Percentiles rank a stretch among this genome's conserved stretches.
Conservation (phyloP, 228 moss, liverwort and hornwort species). For the Sphagnum magellanicum region DNA sequence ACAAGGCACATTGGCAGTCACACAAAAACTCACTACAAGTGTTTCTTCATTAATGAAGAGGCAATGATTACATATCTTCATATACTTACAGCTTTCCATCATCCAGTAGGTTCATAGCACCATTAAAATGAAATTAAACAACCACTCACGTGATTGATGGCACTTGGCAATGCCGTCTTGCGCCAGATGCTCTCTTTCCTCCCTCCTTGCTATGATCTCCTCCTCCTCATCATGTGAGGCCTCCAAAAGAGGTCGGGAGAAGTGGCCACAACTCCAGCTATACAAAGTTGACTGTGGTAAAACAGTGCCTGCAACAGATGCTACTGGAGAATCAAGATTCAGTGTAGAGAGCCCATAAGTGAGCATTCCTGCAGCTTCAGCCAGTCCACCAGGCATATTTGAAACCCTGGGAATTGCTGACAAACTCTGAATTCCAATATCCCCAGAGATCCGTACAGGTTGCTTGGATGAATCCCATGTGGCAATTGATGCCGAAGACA, state of each 20-base stretch:
- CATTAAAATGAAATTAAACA: not conserved
- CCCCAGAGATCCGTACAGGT: constrained; percentile 69
- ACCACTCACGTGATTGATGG: constrained; percentile 83
- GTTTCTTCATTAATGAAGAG: too few relatives aligned
- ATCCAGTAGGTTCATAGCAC: too few relatives aligned
- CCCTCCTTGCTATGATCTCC: constrained; percentile 64
- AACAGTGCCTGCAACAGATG: constrained; percentile 30
- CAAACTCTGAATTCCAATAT: constrained; percentile 61
- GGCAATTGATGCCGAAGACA: constrained; percentile 49
- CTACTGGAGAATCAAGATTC: constrained; percentile 16
- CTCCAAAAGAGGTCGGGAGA: constrained; percentile 81
- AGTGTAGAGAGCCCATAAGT: constrained; percentile 44
- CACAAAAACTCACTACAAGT: too few relatives aligned
- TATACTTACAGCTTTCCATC: too few relatives aligned
- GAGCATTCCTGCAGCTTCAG: constrained; percentile 49
- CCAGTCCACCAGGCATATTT: constrained; percentile 43
- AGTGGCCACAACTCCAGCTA: constrained; percentile 88
- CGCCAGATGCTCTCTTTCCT: constrained; percentile 72
- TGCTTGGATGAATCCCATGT: constrained; percentile 53
- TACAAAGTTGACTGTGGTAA: constrained; percentile 78
- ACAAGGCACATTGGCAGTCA: too few relatives aligned
- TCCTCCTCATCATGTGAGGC: constrained; percentile 76
- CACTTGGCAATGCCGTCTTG: constrained; percentile 70
- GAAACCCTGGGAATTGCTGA: constrained; percentile 55
- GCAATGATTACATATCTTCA: too few relatives aligned